Percentiles rank a stretch among this genome's conserved stretches.
Conservation (phyloP, 2,329 filamentous ascomycete genomes). For the Triangularia verruculosa region DNA sequence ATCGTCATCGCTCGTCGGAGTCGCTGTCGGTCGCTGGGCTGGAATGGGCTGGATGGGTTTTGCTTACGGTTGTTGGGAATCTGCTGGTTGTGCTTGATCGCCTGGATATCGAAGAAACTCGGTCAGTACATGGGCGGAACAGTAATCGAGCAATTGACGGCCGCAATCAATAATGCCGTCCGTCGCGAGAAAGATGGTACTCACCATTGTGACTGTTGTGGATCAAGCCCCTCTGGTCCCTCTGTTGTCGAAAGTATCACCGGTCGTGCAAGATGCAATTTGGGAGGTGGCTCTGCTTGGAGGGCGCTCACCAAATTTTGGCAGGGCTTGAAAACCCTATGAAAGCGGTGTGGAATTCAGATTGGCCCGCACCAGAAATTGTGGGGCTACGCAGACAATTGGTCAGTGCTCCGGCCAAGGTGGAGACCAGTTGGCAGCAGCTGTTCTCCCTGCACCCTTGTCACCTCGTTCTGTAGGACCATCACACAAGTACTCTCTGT, state of each 20-base stretch:
- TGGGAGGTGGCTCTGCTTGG: constrained; percentile 34
- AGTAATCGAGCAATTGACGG: constrained; percentile 28
- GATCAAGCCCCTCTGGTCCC: constrained; percentile 42
- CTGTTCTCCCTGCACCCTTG: constrained; percentile 12
- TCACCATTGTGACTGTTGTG: constrained; percentile 54
- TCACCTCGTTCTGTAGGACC: neutral
- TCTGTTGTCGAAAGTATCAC: constrained; percentile 33
- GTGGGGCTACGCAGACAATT: neutral
- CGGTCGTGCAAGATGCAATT: constrained; percentile 37
- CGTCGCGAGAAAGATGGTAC: constrained; percentile 25
- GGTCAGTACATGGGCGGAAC: constrained; percentile 13
- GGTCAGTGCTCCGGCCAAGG: neutral
- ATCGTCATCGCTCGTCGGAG: constrained; percentile 25
- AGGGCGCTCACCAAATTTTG: constrained; percentile 36
- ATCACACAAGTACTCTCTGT: too few relatives aligned
- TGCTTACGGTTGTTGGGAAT: constrained; percentile 89
- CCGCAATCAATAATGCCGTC: constrained; percentile 30
- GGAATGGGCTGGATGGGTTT: constrained; percentile 18
- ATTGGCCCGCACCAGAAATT: constrained; percentile 19
- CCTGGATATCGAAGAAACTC: constrained; percentile 48
- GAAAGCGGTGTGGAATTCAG: constrained; percentile 27
- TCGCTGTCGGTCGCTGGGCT: constrained; percentile 30
- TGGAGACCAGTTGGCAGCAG: constrained; percentile 6
- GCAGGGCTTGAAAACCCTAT: constrained; percentile 46
- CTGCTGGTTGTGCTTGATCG: constrained; percentile 99